Evolutionary conservation across 148 eudicot genomes (phyloP).

Genomic region (Rhododendron williamsianum): DNA sequence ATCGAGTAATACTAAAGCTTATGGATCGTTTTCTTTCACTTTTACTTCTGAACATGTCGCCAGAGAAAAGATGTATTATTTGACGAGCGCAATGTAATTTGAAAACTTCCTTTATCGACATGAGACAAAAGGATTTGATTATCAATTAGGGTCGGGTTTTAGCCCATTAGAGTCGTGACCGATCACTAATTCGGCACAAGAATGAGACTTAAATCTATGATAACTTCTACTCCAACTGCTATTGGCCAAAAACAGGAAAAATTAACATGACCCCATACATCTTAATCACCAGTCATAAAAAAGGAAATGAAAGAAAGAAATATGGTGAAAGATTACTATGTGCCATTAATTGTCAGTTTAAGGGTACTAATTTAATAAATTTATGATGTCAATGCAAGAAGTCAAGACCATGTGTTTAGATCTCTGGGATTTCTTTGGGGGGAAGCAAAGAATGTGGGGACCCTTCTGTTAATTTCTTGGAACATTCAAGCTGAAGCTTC

Average conservation of each 20-base stretch:
- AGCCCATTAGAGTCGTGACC: not conserved
- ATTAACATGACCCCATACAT: not conserved
- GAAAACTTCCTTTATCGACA: not conserved
- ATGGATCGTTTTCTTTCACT: too few species aligned
- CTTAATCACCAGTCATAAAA: not conserved
- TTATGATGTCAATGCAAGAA: not conserved
- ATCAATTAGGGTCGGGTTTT: not conserved
- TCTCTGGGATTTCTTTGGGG: not conserved
- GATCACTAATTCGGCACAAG: not conserved
- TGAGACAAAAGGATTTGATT: not conserved
- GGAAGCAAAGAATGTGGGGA: constrained; percentile 3
- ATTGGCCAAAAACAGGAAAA: too few species aligned
- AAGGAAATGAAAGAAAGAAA: not conserved
- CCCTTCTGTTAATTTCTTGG: not conserved
- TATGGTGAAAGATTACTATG: not conserved
- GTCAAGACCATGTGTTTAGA: not conserved
- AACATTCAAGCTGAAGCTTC: not conserved
- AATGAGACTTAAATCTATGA: too few species aligned
- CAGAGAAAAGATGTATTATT: too few species aligned
- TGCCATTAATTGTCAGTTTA: not conserved
- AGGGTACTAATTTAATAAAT: not conserved
- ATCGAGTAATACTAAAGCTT: too few species aligned
- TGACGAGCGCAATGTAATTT: not conserved
- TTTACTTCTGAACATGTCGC: too few species aligned
- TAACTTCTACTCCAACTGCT: too few species aligned